phyloP scores from a whole-genome alignment of 257 asterid genomes.

The Nicotiana paniculata region DNA sequence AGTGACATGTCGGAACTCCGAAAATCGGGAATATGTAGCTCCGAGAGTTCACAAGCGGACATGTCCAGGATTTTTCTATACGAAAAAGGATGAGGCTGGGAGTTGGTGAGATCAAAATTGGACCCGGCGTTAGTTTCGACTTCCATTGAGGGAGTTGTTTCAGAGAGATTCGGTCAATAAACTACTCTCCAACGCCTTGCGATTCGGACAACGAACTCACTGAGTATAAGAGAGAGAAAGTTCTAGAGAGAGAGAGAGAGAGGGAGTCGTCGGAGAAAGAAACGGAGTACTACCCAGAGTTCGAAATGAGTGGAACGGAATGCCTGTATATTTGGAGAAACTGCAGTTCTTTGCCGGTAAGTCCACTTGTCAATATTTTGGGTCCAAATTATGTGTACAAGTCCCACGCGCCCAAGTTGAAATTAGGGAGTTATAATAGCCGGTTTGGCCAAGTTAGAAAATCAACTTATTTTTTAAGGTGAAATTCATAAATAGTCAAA shows the following conservation, averaged over 20 bases:
- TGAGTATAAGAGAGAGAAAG: background rate
- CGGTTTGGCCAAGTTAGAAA: no score
- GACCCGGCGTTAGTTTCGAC: conserved; percentile 47
- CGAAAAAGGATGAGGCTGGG: conserved; percentile 1
- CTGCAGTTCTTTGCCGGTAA: background rate
- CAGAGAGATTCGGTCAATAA: background rate
- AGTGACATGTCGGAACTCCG: conserved; percentile 3
- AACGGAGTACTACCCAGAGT: background rate
- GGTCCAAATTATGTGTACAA: background rate
- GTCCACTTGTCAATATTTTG: background rate
- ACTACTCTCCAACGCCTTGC: background rate
- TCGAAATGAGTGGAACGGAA: background rate
- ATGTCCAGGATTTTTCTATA: background rate
- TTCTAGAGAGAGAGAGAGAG: background rate
- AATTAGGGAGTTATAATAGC: background rate
- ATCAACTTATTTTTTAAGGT: no score
- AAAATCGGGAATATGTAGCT: conserved; percentile 4
- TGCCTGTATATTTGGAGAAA: background rate
- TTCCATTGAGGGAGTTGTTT: conserved; percentile 33
- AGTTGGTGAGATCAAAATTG: conserved; percentile 34
- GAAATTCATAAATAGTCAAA: no score
- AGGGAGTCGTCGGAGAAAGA: background rate
- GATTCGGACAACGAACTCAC: background rate
- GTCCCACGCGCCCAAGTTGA: background rate
- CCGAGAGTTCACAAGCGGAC: background rate